Conservation (phyloP, 2,329 filamentous ascomycete species). For the Trichoderma koningiopsis region DNA sequence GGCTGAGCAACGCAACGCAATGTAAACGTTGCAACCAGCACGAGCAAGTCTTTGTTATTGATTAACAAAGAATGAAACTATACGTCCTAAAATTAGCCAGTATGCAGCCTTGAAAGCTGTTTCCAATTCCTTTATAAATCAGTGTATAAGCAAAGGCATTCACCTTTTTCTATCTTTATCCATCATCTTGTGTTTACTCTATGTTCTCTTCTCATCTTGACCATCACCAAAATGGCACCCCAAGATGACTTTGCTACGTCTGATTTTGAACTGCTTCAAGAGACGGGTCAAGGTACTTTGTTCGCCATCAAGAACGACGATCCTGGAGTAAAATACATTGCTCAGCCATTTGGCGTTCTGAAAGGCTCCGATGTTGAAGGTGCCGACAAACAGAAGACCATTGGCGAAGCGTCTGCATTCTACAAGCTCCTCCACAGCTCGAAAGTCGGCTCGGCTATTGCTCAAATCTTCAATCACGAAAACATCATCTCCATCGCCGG, state of each 20-base stretch:
- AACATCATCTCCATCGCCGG: slow-evolving; percentile 51
- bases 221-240: background rate
- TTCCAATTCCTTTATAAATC: background rate
- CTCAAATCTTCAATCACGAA: slow-evolving; percentile 50
- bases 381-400: background rate
- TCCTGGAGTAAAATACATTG: slow-evolving; percentile 41
- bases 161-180: background rate
- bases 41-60: background rate
- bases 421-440: slow-evolving; percentile 34
- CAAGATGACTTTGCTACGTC: background rate
- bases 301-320: slow-evolving; percentile 37
- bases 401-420: slow-evolving; percentile 30
- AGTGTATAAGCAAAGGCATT: background rate
- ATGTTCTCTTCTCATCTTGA: background rate
- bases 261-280: slow-evolving; percentile 37
- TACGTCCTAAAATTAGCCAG: background rate
- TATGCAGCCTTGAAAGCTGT: background rate
- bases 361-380: background rate
- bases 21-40: background rate
- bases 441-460: slow-evolving; percentile 37
- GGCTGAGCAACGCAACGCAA: background rate
- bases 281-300: slow-evolving; percentile 36
- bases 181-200: background rate
- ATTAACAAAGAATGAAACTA: background rate
- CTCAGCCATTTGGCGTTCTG: slow-evolving; percentile 31